Percentiles rank a stretch among this genome's conserved stretches.
Evolutionary conservation across 225 moss, liverwort and hornwort species (phyloP).

Genomic region (Marchantia polymorpha): DNA sequence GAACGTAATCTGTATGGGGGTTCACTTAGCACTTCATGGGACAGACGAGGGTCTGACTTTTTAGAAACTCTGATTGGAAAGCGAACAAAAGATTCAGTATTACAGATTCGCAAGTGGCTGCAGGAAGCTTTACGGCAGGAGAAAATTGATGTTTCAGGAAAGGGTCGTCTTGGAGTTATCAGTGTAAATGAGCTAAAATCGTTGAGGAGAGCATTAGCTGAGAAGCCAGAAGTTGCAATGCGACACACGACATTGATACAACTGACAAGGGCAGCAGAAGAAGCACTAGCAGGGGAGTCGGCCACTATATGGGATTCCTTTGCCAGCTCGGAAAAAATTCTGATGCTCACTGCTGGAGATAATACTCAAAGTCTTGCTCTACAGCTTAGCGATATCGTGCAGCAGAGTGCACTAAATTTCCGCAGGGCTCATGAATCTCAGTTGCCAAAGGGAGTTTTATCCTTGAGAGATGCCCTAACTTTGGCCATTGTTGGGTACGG

Average conservation of each 20-base stretch:
- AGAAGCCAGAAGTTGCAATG: slow-evolving; percentile 68
- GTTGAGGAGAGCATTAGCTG: slow-evolving; percentile 55
- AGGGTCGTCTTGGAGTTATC: slow-evolving; percentile 76
- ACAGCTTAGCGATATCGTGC: slow-evolving; percentile 86
- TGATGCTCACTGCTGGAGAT: slow-evolving; percentile 74
- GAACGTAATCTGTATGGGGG: slow-evolving; percentile 62
- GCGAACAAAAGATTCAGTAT: slow-evolving; percentile 71
- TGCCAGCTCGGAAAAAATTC: slow-evolving; percentile 75
- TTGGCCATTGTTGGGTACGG: slow-evolving; percentile 87
- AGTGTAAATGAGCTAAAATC: slow-evolving; percentile 61
- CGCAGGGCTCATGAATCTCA: slow-evolving; percentile 16
- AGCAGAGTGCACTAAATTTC: slow-evolving; percentile 51
- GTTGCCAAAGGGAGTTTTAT: slow-evolving; percentile 42
- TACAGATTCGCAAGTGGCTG: slow-evolving; percentile 76
- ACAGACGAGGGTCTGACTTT: slow-evolving; percentile 57
- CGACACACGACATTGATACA: slow-evolving; percentile 59
- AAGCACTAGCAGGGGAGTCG: slow-evolving; percentile 51
- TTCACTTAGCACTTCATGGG: slow-evolving; percentile 70
- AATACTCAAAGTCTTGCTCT: slow-evolving; percentile 82
- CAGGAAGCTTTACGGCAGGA: slow-evolving; percentile 82
- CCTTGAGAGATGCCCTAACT: slow-evolving; percentile 71
- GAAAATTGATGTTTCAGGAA: slow-evolving; percentile 56
- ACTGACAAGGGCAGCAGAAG: slow-evolving; percentile 69
- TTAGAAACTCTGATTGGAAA: slow-evolving; percentile 71
- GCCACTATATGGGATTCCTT: slow-evolving; percentile 79